Conservation (phyloP, 192 early-diverging fungal genomes). For the Kickxella alabastrina region DNA sequence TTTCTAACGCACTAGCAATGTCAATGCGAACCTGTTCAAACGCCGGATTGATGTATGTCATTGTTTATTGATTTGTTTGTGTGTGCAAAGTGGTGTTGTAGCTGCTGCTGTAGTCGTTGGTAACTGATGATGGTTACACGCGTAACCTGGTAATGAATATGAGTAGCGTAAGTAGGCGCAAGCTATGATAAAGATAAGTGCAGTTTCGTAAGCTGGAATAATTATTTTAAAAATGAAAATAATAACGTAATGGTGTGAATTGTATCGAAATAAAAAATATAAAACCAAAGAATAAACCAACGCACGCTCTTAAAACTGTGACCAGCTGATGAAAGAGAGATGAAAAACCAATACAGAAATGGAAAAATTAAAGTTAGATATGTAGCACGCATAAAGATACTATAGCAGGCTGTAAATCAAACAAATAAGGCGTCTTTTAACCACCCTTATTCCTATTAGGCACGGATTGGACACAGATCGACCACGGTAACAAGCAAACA, state of each 20-base stretch:
- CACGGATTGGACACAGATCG: no score
- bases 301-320: background rate
- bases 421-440: no score
- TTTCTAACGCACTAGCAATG: slow-evolving; percentile 6
- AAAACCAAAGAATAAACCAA: background rate
- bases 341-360: background rate
- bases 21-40: slow-evolving; percentile 22
- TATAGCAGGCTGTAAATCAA: no score
- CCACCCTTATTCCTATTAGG: no score
- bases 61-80: background rate
- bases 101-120: no score
- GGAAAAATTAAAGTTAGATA: background rate
- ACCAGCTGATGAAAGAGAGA: background rate
- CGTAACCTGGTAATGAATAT: background rate
- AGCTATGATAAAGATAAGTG: background rate
- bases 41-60: slow-evolving; percentile 12
- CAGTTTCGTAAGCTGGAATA: background rate
- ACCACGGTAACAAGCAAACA: no score
- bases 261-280: background rate
- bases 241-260: background rate
- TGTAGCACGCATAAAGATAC: no score
- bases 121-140: no score
- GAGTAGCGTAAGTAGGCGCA: background rate
- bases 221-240: background rate
- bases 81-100: no score